Evolutionary conservation across 805 yeast species (phyloP), one percentile per base, ranked within the genome.

Genomic region (Lachancea kluyveri): DNA sequence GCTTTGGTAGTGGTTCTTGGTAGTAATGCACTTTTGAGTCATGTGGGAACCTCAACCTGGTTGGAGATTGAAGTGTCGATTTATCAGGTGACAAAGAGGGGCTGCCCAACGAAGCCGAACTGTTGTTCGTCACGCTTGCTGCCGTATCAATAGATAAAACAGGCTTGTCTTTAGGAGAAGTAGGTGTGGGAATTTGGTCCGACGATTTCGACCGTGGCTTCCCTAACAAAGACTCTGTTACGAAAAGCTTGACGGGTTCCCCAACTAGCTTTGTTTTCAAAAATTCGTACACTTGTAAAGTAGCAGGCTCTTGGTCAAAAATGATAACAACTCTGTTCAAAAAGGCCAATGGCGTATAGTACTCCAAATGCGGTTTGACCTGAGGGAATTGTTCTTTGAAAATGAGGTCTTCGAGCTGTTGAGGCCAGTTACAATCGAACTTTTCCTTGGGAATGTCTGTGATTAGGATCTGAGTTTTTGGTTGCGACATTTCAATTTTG

Each of bases 281-380:
- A 18, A 28, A 37, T 2, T 41, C 26, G 36, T 34, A 52, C 3
- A 60, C 45, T 6, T 40, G 19, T 3, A 13, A 4, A 0, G 68
- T 52, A 3, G 46, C 34, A 4, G 25, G 32, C 24, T 53, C 58
- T 22, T 50, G 43, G 22, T 46, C 47, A n/a, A 62, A 37, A 3
- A 60, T 57, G 10, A 64, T 57, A 43, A 55, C 70, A 41, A 54
- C 55, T 42, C 77, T 70, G 48, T 58, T 64, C 35, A 53, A 57
- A 48, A 46, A 73, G 18, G 48, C 54, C 40, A 53, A 57, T 41
- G 57, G 72, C 13, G 65, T 67, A 48, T 55, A 64, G 27, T 59
- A 57, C 21, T 48, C 37, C 31, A 48, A 22, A 16, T 45, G 43
- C 2, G 36, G 8, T 26, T 33, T 43, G 14, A 52, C 41, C 5